Conservation (phyloP, 352 stramenopile species). For the Globisporangium canariense region DNA sequence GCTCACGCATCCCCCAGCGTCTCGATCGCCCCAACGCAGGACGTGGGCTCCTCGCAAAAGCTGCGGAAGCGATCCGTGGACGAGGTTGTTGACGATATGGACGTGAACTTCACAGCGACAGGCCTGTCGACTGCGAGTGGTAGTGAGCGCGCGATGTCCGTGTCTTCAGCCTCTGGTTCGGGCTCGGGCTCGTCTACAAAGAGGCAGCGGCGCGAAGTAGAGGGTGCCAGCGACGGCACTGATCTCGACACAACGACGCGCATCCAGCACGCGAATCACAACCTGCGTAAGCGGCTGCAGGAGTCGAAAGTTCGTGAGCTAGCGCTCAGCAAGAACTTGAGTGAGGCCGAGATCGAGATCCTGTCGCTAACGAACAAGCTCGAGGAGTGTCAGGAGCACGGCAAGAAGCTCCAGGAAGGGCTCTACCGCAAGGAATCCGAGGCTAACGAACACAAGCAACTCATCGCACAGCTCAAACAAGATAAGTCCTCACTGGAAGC, state of each 20-base stretch:
- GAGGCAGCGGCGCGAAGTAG: neutral
- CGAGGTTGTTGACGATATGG: neutral
- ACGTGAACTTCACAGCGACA: neutral
- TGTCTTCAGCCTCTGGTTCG: neutral
- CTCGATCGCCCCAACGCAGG: neutral
- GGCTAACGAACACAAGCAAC: neutral
- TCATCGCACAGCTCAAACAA: constrained; percentile 9
- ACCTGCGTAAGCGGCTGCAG: constrained; percentile 4
- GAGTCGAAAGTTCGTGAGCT: neutral
- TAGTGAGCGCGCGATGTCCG: neutral
- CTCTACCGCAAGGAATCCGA: constrained; percentile 9
- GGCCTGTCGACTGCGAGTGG: neutral
- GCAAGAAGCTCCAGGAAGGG: constrained; percentile 9
- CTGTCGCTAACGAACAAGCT: constrained; percentile 5
- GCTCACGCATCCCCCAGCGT: neutral
- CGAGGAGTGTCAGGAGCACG: neutral
- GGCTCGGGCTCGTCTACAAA: neutral
- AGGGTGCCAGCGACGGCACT: neutral
- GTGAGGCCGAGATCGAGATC: constrained; percentile 11
- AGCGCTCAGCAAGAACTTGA: constrained; percentile 8
- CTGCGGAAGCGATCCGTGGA: neutral
- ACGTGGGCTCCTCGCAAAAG: neutral
- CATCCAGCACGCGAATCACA: constrained; percentile 9
- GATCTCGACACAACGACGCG: constrained; percentile 3
- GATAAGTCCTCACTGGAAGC: neutral